A percentile compares a stretch with the other conserved stretches of the same genome.
Conservation (phyloP, 2,329 filamentous ascomycete genomes). For the Aureobasidium sp. region DNA sequence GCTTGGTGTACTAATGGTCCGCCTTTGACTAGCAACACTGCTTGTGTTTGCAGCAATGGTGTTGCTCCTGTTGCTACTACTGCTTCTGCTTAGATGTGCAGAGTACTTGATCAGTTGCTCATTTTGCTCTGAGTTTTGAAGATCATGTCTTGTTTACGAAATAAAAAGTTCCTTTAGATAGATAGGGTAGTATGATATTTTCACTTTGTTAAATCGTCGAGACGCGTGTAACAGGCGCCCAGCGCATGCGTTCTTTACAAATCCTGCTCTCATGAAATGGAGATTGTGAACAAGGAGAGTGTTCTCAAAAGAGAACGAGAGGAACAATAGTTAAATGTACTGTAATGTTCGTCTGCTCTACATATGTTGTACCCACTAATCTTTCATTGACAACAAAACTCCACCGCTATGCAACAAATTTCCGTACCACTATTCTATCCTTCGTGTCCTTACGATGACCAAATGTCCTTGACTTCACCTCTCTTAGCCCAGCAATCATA, state of each 20-base stretch:
- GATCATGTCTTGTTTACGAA: background rate
- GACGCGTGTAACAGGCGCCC: too few species aligned
- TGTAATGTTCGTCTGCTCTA: background rate
- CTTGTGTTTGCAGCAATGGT: slow-evolving; percentile 25
- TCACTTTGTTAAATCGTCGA: too few species aligned
- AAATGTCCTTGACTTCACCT: slow-evolving; percentile 57
- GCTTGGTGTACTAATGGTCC: slow-evolving; percentile 30
- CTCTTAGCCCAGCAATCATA: slow-evolving; percentile 62
- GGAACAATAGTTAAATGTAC: background rate
- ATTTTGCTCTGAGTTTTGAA: background rate
- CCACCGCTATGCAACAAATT: background rate
- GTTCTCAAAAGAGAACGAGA: too few species aligned
- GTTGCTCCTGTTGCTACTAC: slow-evolving; percentile 14
- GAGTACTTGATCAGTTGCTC: background rate
- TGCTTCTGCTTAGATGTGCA: background rate
- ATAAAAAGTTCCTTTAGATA: too few species aligned
- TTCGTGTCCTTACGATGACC: slow-evolving; percentile 12
- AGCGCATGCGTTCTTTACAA: too few species aligned
- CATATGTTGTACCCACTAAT: background rate
- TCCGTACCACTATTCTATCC: too few species aligned
- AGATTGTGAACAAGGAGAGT: too few species aligned
- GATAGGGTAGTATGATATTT: too few species aligned
- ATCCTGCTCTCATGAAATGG: too few species aligned
- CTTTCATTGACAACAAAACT: background rate
- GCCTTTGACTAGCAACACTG: slow-evolving; percentile 26